These are phyloP conservation scores for Apiospora saccharicola DNA, from an alignment of 2,329 filamentous ascomycete genomes.

Conservation along the genomic window DNA sequence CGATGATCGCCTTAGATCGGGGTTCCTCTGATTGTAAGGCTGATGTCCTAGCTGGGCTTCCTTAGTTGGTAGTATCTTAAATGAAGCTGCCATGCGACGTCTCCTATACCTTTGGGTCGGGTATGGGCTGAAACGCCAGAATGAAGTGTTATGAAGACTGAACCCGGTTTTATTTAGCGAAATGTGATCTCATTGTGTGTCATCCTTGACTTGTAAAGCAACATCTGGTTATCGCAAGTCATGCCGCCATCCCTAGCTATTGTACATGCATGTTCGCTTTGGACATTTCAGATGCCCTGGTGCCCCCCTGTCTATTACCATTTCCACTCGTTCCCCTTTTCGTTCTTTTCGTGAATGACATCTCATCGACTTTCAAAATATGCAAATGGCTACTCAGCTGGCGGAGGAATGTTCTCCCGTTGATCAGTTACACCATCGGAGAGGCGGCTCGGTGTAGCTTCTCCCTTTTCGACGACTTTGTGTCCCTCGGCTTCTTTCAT, in stretches of 20 bases:
- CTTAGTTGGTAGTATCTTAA: not conserved
- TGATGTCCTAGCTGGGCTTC: not conserved
- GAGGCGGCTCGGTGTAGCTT: not conserved
- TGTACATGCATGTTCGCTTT: not conserved
- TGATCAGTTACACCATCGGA: not conserved
- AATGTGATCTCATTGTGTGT: not conserved
- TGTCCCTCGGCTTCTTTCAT: not conserved
- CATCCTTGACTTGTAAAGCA: not conserved
- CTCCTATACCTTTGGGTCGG: not conserved
- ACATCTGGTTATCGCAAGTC: not conserved
- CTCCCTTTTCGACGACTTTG: not conserved
- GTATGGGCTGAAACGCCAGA: not conserved
- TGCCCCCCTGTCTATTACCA: not conserved
- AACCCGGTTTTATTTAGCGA: not conserved
- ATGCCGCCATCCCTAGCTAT: not conserved
- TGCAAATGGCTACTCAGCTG: not conserved
- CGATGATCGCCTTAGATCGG: not conserved
- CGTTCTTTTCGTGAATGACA: not conserved
- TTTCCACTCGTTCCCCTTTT: not conserved
- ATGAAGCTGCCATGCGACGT: not conserved
- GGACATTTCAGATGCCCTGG: not conserved
- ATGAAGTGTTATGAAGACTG: not conserved
- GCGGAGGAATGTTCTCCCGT: not conserved
- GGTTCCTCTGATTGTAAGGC: not conserved
- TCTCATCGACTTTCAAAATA: not conserved